These are phyloP conservation scores for Bolboschoenus planiculmis DNA, from an alignment of 176 grass and related monocot species.

Conservation along the genomic window DNA sequence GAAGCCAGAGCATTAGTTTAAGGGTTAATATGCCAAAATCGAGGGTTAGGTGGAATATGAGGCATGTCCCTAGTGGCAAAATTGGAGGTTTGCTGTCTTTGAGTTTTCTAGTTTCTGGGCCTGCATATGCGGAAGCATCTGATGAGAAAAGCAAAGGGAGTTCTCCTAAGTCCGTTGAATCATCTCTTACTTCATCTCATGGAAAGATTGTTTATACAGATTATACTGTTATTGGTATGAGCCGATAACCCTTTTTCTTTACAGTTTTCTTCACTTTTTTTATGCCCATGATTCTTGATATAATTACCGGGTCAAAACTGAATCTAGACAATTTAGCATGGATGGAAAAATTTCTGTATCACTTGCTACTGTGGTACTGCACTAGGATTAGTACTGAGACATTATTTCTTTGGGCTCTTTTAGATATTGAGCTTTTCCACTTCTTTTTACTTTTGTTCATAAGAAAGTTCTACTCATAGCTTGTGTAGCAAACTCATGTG, in stretches of 20 bases:
- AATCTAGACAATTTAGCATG: not conserved
- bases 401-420: not conserved
- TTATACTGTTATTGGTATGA: conserved; percentile 84
- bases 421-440: not conserved
- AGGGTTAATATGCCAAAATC: conserved; percentile 45
- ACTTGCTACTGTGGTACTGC: not conserved
- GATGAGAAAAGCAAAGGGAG: conserved; percentile 27
- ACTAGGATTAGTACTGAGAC: not conserved
- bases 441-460: not conserved
- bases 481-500: not conserved
- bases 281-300: not conserved
- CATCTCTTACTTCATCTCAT: conserved; percentile 43
- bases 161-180: not conserved
- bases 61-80: conserved; percentile 32
- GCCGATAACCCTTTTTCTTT: not conserved
- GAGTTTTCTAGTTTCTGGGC: conserved; percentile 45
- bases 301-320: not conserved
- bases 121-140: conserved; percentile 47
- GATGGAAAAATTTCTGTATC: not conserved
- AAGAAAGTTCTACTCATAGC: not conserved
- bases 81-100: conserved; percentile 63
- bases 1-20: conserved; percentile 37
- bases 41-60: conserved; percentile 47
- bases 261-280: not conserved
- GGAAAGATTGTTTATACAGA: conserved; percentile 73